Percentiles rank a stretch among this genome's conserved stretches.
Conservation (phyloP, 495 filamentous ascomycete species). For the Penicillium argentinense region DNA sequence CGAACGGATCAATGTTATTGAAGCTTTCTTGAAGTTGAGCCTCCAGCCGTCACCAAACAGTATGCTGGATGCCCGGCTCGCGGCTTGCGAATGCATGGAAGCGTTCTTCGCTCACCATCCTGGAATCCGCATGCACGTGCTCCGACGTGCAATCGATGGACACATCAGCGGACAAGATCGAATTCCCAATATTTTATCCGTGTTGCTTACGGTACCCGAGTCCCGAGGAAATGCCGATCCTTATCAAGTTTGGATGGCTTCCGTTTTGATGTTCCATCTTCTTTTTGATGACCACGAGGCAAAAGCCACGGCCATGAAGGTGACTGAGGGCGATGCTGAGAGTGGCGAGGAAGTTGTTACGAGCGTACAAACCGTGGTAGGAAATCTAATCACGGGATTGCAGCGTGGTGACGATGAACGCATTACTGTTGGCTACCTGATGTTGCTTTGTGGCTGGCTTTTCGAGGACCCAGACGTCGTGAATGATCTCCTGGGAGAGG, state of each 20-base stretch:
- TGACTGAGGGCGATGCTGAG: conserved; percentile 86
- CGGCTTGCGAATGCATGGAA: conserved; percentile 85
- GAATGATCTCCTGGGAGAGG: conserved; percentile 92
- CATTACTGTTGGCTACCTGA: conserved; percentile 81
- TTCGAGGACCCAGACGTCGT: conserved; percentile 91
- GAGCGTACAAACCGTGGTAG: conserved; percentile 82
- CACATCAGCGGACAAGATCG: conserved; percentile 76
- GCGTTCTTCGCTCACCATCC: conserved; percentile 84
- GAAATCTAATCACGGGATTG: conserved; percentile 74
- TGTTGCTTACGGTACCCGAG: conserved; percentile 65
- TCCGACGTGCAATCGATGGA: conserved; percentile 84
- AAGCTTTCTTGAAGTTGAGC: conserved; percentile 85
- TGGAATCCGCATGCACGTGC: conserved; percentile 78
- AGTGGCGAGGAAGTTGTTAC: conserved; percentile 94
- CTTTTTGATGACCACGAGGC: conserved; percentile 77
- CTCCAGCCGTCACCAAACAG: conserved; percentile 64
- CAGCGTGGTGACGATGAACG: conserved; percentile 77
- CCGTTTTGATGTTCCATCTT: conserved; percentile 87
- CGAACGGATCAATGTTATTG: conserved; percentile 79
- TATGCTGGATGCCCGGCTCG: conserved; percentile 76
- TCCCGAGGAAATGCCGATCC: conserved; percentile 67
- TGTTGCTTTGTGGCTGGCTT: conserved; percentile 89
- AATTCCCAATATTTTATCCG: conserved; percentile 87
- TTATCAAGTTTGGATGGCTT: conserved; percentile 89
- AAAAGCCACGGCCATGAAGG: conserved; percentile 74